A percentile compares a stretch with the other conserved stretches of the same genome.
phyloP scores from a whole-genome alignment of 2,329 filamentous ascomycete species.

The Penicillium sp. region DNA sequence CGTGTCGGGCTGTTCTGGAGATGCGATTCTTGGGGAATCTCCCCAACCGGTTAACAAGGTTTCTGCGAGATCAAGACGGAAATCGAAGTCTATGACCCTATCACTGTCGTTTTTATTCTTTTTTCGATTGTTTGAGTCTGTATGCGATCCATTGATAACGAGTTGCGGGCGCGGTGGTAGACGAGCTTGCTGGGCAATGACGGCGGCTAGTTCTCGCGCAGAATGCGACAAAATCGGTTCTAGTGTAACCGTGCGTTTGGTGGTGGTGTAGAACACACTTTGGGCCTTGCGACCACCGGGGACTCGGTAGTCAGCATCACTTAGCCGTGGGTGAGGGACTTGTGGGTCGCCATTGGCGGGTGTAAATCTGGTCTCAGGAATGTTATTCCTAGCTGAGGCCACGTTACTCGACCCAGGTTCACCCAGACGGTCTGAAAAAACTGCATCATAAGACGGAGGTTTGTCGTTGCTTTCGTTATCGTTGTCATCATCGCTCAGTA shows the following conservation, averaged over 20 bases:
- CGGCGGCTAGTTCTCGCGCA: slow-evolving; percentile 40
- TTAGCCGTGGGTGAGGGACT: background rate
- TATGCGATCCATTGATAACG: slow-evolving; percentile 53
- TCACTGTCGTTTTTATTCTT: slow-evolving; percentile 20
- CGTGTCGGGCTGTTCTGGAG: background rate
- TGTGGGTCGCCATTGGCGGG: background rate
- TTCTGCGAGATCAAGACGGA: slow-evolving; percentile 22
- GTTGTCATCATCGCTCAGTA: background rate
- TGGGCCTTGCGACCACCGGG: background rate
- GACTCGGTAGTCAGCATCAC: slow-evolving; percentile 7
- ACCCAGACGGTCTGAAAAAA: background rate
- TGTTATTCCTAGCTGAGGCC: background rate
- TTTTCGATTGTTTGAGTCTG: slow-evolving; percentile 29
- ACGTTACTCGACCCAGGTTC: background rate
- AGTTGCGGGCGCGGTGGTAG: slow-evolving; percentile 54
- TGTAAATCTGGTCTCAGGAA: background rate
- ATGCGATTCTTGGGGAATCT: background rate
- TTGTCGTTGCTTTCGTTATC: background rate
- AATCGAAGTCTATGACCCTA: slow-evolving; percentile 29
- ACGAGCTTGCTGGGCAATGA: slow-evolving; percentile 44
- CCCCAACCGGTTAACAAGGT: slow-evolving; percentile 19
- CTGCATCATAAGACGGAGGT: slow-evolving; percentile 12
- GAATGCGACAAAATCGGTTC: slow-evolving; percentile 46
- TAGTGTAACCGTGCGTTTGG: slow-evolving; percentile 27
- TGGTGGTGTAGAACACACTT: slow-evolving; percentile 1